Evolutionary conservation across 1,284 basidiomycete genomes (phyloP).

Genomic region (Boletus sp.): DNA sequence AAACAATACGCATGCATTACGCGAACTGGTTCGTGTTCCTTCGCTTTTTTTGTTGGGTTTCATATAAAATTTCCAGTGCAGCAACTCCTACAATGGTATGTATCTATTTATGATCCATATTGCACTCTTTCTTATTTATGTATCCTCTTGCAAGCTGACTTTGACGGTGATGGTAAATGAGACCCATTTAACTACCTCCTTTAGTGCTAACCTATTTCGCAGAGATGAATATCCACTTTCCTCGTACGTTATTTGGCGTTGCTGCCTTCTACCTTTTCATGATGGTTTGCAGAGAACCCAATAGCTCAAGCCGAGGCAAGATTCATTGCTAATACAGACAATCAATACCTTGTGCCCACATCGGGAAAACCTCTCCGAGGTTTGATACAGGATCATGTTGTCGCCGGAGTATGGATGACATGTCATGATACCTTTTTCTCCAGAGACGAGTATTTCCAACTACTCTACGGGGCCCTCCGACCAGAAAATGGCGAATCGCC

Average conservation of each 20-base stretch:
- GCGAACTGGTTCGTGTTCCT: constrained; percentile 81
- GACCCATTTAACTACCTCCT: constrained; percentile 1
- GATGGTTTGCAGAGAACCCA: constrained; percentile 65
- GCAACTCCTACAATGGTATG: constrained; percentile 95
- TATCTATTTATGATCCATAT: constrained; percentile 7
- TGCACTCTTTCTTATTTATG: background rate
- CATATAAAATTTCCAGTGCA: constrained; percentile 30
- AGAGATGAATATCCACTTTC: constrained; percentile 99
- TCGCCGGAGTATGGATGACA: constrained; percentile 99
- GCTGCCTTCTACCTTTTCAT: constrained; percentile 10
- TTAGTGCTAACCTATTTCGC: constrained; percentile 16
- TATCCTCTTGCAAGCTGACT: constrained; percentile 74
- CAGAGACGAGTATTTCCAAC: constrained; percentile 94
- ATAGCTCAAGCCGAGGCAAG: constrained; percentile 91
- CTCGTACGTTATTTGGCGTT: constrained; percentile 57
- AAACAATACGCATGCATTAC: constrained; percentile 99
- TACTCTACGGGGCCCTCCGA: constrained; percentile 91
- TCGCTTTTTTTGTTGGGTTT: constrained; percentile 2
- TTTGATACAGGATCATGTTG: constrained; percentile 98
- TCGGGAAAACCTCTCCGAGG: constrained; percentile 97
- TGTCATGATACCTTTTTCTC: constrained; percentile 93
- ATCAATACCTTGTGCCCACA: constrained; percentile 97
- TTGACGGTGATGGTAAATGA: constrained; percentile 89
- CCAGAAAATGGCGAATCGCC: constrained; percentile 80
- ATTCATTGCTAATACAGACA: constrained; percentile 97